Percentiles rank a stretch among this genome's conserved stretches.
phyloP scores from a whole-genome alignment of 208 protist species.

The Acanthamoeba triangularis region DNA sequence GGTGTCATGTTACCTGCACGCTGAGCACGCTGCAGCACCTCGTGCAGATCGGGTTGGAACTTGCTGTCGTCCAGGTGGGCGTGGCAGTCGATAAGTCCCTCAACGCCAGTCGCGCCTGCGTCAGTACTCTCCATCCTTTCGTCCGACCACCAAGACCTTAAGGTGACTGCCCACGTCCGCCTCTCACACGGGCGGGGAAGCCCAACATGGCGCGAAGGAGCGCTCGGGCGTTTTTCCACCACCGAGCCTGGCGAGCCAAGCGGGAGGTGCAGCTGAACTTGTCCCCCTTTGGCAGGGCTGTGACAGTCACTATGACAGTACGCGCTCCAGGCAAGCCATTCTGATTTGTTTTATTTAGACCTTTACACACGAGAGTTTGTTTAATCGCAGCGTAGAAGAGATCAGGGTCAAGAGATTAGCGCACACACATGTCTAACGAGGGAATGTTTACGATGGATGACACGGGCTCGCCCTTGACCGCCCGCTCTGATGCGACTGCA shows the following conservation, averaged over 20 bases:
- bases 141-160: not conserved
- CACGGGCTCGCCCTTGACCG: not conserved
- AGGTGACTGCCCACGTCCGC: not conserved
- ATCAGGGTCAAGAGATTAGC: too few species aligned
- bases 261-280: not conserved
- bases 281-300: not conserved
- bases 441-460: conserved; percentile 47
- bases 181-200: not conserved
- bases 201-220: not conserved
- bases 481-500: too few species aligned
- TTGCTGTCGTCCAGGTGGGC: not conserved
- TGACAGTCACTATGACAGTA: not conserved
- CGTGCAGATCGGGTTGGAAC: not conserved
- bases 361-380: not conserved
- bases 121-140: not conserved
- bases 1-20: not conserved
- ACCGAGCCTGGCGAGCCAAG: not conserved
- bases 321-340: not conserved
- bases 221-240: not conserved
- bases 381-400: not conserved
- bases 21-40: not conserved
- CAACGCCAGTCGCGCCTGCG: not conserved
- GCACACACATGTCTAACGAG: conserved; percentile 9
- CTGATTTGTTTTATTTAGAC: not conserved
- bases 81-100: not conserved